Percentiles rank a stretch among this genome's conserved stretches.
phyloP scores from a whole-genome alignment of 2,329 filamentous ascomycete genomes.

The Ophiostoma novo-ulmi region DNA sequence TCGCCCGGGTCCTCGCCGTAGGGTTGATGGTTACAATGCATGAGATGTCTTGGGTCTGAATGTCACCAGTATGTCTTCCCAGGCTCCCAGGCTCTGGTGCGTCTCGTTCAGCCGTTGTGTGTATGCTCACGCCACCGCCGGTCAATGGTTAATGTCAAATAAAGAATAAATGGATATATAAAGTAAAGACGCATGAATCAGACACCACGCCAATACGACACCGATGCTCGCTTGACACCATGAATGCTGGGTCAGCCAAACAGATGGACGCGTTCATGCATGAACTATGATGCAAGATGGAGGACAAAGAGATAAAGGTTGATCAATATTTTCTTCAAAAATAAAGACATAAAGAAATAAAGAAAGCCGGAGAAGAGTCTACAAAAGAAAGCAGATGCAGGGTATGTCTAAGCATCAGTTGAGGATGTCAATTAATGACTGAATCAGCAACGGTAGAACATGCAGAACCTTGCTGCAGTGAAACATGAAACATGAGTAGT shows the following conservation, averaged over 20 bases:
- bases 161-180: neutral
- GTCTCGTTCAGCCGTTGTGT: neutral
- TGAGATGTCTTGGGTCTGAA: neutral
- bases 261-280: neutral
- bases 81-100: neutral
- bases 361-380: neutral
- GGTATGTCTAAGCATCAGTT: neutral
- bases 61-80: too few species aligned
- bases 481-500: neutral
- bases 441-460: constrained; percentile 2
- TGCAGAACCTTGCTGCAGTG: constrained; percentile 9
- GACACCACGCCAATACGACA: neutral
- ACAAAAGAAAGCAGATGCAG: neutral
- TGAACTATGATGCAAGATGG: neutral
- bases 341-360: neutral
- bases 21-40: neutral
- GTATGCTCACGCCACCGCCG: neutral
- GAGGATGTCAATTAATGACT: neutral
- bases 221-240: neutral
- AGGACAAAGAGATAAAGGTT: neutral
- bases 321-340: neutral
- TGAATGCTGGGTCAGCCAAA: neutral
- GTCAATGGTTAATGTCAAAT: neutral
- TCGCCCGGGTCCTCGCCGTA: too few species aligned
- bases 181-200: neutral